Conservation (phyloP, 768 basidiomycete species). For the Pisolithus albus region DNA sequence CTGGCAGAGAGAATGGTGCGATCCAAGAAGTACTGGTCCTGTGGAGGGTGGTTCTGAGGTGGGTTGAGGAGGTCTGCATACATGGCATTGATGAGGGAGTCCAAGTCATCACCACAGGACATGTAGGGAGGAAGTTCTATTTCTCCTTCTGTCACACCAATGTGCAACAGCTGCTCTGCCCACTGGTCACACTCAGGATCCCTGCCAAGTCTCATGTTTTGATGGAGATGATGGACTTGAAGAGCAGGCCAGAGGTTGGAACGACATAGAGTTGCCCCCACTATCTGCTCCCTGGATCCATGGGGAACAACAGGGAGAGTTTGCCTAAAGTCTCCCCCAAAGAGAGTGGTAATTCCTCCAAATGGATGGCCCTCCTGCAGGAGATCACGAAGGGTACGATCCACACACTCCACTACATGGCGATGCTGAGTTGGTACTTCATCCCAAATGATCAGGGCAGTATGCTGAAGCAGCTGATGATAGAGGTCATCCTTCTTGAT, state of each 20-base stretch:
- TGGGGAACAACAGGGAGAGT: conserved; percentile 37
- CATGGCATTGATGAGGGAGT: conserved; percentile 14
- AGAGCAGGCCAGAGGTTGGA: conserved; percentile 34
- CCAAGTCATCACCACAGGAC: neutral
- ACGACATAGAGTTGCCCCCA: conserved; percentile 26
- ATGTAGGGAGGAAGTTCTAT: neutral
- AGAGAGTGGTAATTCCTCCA: conserved; percentile 40
- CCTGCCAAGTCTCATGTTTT: conserved; percentile 35
- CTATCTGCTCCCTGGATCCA: conserved; percentile 32
- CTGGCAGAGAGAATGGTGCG: conserved; percentile 25
- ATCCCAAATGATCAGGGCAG: conserved; percentile 39
- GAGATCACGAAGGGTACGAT: conserved; percentile 32
- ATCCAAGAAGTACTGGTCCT: conserved; percentile 25
- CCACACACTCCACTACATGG: conserved; percentile 34
- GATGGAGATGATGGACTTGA: conserved; percentile 24
- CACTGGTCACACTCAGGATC: conserved; percentile 20
- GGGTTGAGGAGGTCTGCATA: conserved; percentile 19
- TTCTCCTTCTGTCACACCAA: conserved; percentile 28
- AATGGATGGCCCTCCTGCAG: conserved; percentile 24
- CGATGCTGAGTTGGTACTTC: conserved; percentile 34
- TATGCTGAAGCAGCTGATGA: conserved; percentile 28
- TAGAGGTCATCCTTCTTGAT: conserved; percentile 28
- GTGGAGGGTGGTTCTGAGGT: conserved; percentile 5
- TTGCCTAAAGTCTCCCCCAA: conserved; percentile 46
- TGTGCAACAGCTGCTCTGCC: conserved; percentile 31